A percentile compares a stretch with the other conserved stretches of the same genome.
Conservation (phyloP, 2,329 filamentous ascomycete genomes). For the Hypomyces perniciosus region DNA sequence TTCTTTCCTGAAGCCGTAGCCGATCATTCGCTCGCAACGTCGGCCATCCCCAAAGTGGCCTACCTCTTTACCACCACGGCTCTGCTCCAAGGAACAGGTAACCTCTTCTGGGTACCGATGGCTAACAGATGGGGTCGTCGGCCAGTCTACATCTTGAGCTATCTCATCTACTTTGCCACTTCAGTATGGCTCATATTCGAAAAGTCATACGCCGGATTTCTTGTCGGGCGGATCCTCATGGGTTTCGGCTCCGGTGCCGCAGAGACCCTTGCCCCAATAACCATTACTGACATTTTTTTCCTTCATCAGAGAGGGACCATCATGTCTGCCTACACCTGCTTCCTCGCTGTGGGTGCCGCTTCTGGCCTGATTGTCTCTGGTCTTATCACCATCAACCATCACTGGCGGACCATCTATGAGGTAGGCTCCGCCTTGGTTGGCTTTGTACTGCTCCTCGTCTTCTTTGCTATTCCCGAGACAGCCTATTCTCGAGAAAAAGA, state of each 20-base stretch:
- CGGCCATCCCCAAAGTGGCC: conserved; percentile 37
- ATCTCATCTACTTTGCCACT: conserved; percentile 35
- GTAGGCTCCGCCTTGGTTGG: conserved; percentile 46
- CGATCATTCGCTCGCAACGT: conserved; percentile 21
- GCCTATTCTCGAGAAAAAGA: conserved; percentile 33
- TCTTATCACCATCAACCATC: conserved; percentile 41
- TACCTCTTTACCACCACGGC: conserved; percentile 50
- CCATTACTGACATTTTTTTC: conserved; percentile 51
- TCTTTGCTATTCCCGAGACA: conserved; percentile 52
- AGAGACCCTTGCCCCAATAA: conserved; percentile 45
- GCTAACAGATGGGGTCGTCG: conserved; percentile 41
- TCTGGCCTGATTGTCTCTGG: conserved; percentile 39
- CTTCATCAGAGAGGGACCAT: conserved; percentile 48
- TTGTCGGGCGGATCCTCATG: conserved; percentile 44
- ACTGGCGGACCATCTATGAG: conserved; percentile 48
- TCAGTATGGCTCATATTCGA: conserved; percentile 40
- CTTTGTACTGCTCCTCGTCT: conserved; percentile 38
- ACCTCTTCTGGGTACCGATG: conserved; percentile 41
- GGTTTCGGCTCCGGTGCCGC: conserved; percentile 48
- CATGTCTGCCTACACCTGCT: conserved; percentile 42
- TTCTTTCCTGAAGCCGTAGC: conserved; percentile 37
- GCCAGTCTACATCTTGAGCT: conserved; percentile 38
- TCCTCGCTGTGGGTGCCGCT: conserved; percentile 37
- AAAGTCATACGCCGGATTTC: conserved; percentile 33
- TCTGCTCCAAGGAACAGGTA: conserved; percentile 42